Evolutionary conservation across 2,329 filamentous ascomycete genomes (phyloP).

Genomic region (Boeremia lycopersici): DNA sequence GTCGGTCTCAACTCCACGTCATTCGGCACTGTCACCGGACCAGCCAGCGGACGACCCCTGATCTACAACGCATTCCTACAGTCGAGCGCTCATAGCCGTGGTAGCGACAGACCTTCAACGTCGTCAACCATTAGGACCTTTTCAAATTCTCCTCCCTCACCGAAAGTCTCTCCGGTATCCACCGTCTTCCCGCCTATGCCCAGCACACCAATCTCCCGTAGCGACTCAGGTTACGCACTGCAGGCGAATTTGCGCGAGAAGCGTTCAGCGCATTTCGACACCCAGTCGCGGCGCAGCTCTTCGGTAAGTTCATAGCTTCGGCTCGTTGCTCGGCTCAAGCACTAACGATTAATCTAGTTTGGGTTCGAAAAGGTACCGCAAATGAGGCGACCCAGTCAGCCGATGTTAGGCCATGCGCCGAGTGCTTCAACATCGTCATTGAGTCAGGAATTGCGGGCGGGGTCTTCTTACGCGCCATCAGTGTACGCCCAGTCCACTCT

Average conservation of each 20-base stretch:
- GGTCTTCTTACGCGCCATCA: slow-evolving; percentile 72
- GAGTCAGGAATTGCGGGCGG: slow-evolving; percentile 57
- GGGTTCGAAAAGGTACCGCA: slow-evolving; percentile 73
- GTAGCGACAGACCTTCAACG: slow-evolving; percentile 72
- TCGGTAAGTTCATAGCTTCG: slow-evolving; percentile 16
- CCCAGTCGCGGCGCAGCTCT: slow-evolving; percentile 10
- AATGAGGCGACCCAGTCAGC: slow-evolving; percentile 66
- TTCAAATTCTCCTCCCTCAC: slow-evolving; percentile 61
- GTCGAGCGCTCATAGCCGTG: slow-evolving; percentile 67
- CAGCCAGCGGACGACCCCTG: slow-evolving; percentile 61
- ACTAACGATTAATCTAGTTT: slow-evolving; percentile 58
- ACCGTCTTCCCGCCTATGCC: slow-evolving; percentile 77
- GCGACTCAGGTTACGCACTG: slow-evolving; percentile 88
- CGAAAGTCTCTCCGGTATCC: slow-evolving; percentile 75
- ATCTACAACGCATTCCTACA: slow-evolving; percentile 92
- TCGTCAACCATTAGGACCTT: slow-evolving; percentile 44
- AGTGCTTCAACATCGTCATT: slow-evolving; percentile 70
- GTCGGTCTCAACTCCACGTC: slow-evolving; percentile 87
- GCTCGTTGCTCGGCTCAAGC: slow-evolving; percentile 3
- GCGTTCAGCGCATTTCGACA: slow-evolving; percentile 81
- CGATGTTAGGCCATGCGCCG: slow-evolving; percentile 72
- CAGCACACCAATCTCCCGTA: slow-evolving; percentile 80
- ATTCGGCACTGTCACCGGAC: slow-evolving; percentile 72
- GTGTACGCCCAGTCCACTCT: slow-evolving; percentile 86
- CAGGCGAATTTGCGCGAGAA: slow-evolving; percentile 90